A percentile compares a stretch with the other conserved stretches of the same genome.
Conservation (phyloP, 441 rosid genomes). For the Bocquillonia castaneifolia region DNA sequence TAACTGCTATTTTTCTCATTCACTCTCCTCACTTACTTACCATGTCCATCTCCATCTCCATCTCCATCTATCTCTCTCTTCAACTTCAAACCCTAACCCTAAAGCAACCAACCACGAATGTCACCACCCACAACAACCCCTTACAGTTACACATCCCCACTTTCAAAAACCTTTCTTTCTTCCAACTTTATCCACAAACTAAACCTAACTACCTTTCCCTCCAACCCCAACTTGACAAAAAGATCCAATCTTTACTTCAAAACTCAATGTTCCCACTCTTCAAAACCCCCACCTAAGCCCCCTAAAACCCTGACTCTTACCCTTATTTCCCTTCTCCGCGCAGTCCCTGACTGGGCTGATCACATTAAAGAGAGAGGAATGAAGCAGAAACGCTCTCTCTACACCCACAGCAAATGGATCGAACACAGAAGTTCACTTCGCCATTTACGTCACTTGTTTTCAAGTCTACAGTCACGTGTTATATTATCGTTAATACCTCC, state of each 20-base stretch:
- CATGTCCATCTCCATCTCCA: constrained; percentile 35
- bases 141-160: constrained; percentile 25
- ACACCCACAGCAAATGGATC: constrained; percentile 71
- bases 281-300: constrained; percentile 25
- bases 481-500: constrained; percentile 77
- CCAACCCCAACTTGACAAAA: constrained; percentile 23
- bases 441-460: constrained; percentile 69
- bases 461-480: constrained; percentile 73
- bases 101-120: constrained; percentile 29
- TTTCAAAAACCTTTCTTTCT: constrained; percentile 19
- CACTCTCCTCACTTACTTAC: not conserved
- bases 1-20: not conserved
- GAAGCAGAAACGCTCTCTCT: constrained; percentile 60
- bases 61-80: constrained; percentile 19
- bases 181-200: constrained; percentile 29
- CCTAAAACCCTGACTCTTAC: constrained; percentile 23
- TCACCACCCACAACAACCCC: constrained; percentile 32
- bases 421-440: constrained; percentile 80
- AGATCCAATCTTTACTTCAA: constrained; percentile 20
- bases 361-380: constrained; percentile 70
- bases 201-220: constrained; percentile 18
- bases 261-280: constrained; percentile 24
- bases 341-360: constrained; percentile 87
- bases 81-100: constrained; percentile 28
- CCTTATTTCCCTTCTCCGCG: constrained; percentile 44